Evolutionary conservation across 305 asterid species (phyloP).

Genomic region (Fraxinus angustifolia): DNA sequence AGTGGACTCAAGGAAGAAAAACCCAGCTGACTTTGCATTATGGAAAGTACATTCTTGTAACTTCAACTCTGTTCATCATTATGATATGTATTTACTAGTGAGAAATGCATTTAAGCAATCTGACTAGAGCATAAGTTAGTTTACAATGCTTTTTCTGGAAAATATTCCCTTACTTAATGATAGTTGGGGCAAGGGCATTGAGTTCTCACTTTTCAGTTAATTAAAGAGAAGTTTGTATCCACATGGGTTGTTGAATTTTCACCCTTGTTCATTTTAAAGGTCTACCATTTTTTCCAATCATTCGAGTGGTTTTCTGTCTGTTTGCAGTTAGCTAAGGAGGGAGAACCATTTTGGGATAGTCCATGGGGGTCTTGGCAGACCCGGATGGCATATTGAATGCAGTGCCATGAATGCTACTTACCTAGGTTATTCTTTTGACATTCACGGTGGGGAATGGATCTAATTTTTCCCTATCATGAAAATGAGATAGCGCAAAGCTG

Average conservation of each 20-base stretch:
- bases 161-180: not conserved
- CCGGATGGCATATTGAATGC: slow-evolving; percentile 99
- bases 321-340: slow-evolving; percentile 86
- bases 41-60: slow-evolving; percentile 71
- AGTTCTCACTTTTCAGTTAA: not conserved
- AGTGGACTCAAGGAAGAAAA: slow-evolving; percentile 84
- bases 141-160: slow-evolving; percentile 2
- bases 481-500: slow-evolving; percentile 99
- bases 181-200: not conserved
- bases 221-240: not conserved
- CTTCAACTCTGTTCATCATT: not conserved
- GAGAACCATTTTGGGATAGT: slow-evolving; percentile 96
- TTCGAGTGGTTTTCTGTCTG: not conserved
- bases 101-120: not conserved
- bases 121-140: not conserved
- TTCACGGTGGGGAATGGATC: slow-evolving; percentile 99
- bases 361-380: slow-evolving; percentile 99
- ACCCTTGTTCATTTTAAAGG: not conserved
- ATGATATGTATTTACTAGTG: not conserved
- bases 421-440: slow-evolving; percentile 81
- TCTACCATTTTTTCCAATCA: not conserved
- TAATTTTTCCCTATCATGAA: slow-evolving; percentile 91
- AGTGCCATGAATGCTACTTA: slow-evolving; percentile 97
- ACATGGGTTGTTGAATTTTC: slow-evolving; percentile 1
- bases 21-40: slow-evolving; percentile 93